These are phyloP conservation scores for Pleurotus djamor DNA, from an alignment of 768 basidiomycete species.

Conservation along the genomic window DNA sequence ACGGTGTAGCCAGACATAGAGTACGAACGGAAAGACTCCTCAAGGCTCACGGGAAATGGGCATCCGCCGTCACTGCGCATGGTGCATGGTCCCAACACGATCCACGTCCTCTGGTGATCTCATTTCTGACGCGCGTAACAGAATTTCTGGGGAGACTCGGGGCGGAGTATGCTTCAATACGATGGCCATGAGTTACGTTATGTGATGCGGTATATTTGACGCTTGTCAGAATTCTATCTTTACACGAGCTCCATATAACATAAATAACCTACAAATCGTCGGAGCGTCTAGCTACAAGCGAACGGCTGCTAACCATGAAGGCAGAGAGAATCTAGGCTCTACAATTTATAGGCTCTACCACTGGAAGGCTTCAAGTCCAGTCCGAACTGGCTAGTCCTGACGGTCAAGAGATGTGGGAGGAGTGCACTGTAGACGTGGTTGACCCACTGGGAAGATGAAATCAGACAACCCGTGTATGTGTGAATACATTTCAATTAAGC, in stretches of 20 bases:
- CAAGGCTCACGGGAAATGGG: too few species aligned
- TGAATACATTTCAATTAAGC: background rate
- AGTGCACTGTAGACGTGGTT: conserved; percentile 28
- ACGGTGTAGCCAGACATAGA: too few species aligned
- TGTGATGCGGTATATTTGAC: too few species aligned
- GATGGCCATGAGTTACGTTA: too few species aligned
- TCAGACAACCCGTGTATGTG: background rate
- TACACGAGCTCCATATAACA: background rate
- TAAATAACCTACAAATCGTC: background rate
- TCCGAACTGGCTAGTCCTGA: conserved; percentile 24
- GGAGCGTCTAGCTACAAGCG: background rate
- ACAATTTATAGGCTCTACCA: conserved; percentile 23
- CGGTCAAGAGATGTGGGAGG: conserved; percentile 27
- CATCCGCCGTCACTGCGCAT: too few species aligned
- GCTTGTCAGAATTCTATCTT: background rate
- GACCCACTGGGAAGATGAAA: conserved; percentile 26
- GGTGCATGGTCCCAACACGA: too few species aligned
- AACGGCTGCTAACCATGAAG: background rate
- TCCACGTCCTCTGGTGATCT: too few species aligned
- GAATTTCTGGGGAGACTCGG: too few species aligned
- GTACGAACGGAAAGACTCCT: too few species aligned
- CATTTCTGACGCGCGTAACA: too few species aligned
- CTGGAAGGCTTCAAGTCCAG: conserved; percentile 25
- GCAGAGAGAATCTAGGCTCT: background rate
- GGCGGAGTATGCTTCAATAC: too few species aligned